phyloP scores from a whole-genome alignment of 2,329 filamentous ascomycete genomes.

The Verticillium nonalfalfae region DNA sequence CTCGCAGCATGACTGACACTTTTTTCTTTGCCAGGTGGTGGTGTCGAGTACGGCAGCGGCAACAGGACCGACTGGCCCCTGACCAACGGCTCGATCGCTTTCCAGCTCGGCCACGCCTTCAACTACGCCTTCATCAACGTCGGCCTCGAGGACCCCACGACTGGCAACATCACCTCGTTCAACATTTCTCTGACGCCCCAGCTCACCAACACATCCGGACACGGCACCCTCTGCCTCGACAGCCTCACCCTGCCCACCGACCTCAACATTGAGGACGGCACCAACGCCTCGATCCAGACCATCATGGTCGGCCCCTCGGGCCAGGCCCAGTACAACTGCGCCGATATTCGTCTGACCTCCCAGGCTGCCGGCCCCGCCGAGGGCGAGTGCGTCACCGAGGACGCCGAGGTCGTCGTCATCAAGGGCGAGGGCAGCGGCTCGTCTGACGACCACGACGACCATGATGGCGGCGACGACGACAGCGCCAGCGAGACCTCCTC shows the following conservation, averaged over 20 bases:
- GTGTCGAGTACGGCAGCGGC: constrained; percentile 33
- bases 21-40: constrained; percentile 31
- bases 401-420: constrained; percentile 33
- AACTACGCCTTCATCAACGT: constrained; percentile 48
- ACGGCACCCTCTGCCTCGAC: constrained; percentile 61
- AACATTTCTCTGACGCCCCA: constrained; percentile 59
- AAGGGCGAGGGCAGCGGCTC: constrained; percentile 19
- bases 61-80: constrained; percentile 49
- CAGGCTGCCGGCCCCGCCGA: constrained; percentile 37
- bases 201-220: constrained; percentile 52
- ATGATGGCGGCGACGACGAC: constrained; percentile 7
- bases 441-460: constrained; percentile 25
- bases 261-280: constrained; percentile 50
- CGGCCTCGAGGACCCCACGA: constrained; percentile 31
- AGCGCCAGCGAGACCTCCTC: constrained; percentile 5
- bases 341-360: constrained; percentile 62
- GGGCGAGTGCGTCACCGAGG: constrained; percentile 52
- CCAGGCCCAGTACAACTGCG: constrained; percentile 66
- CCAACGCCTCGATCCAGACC: constrained; percentile 62
- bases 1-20: too few relatives aligned
- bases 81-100: constrained; percentile 38
- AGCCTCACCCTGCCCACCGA: constrained; percentile 46
- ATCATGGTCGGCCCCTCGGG: constrained; percentile 53
- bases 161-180: constrained; percentile 50
- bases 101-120: constrained; percentile 46